phyloP scores from a whole-genome alignment of 805 yeast genomes.

The Sungouiella blattae region DNA sequence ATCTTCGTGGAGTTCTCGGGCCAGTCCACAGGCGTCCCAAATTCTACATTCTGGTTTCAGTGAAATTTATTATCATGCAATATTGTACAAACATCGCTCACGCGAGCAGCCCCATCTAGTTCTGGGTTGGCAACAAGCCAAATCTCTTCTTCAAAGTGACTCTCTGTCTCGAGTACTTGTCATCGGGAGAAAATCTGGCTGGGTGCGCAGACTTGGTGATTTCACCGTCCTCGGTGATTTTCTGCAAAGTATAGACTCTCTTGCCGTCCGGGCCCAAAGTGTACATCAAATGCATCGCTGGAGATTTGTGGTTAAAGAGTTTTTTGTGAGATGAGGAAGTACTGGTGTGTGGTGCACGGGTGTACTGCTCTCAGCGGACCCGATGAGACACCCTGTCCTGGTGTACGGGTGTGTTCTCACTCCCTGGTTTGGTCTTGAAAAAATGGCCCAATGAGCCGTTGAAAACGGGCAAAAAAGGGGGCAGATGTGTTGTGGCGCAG shows the following conservation, averaged over 20 bases:
- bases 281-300: conserved; percentile 96
- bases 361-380: conserved; percentile 2
- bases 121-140: conserved; percentile 82
- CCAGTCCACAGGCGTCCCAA: too few relatives aligned
- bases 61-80: too few relatives aligned
- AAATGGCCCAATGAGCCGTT: too few relatives aligned
- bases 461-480: too few relatives aligned
- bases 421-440: neutral
- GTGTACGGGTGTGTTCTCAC: neutral
- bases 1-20: too few relatives aligned
- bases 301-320: conserved; percentile 2
- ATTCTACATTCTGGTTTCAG: too few relatives aligned
- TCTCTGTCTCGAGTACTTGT: conserved; percentile 98
- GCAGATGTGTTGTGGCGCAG: too few relatives aligned
- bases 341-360: conserved; percentile 10
- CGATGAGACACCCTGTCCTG: too few relatives aligned
- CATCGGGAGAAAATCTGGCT: conserved; percentile 99
- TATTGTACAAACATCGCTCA: conserved; percentile 5
- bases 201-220: conserved; percentile 99
- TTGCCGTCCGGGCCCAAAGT: conserved; percentile 92
- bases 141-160: conserved; percentile 95
- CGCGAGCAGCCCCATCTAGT: conserved; percentile 16
- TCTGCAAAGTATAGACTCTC: conserved; percentile 89
- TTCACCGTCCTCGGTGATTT: conserved; percentile 78
- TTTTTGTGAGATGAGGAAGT: conserved; percentile 12